A percentile compares a stretch with the other conserved stretches of the same genome.
These are phyloP conservation scores for Groenewaldozyma tartarivorans DNA, from an alignment of 805 yeast species.

Conservation along the genomic window DNA sequence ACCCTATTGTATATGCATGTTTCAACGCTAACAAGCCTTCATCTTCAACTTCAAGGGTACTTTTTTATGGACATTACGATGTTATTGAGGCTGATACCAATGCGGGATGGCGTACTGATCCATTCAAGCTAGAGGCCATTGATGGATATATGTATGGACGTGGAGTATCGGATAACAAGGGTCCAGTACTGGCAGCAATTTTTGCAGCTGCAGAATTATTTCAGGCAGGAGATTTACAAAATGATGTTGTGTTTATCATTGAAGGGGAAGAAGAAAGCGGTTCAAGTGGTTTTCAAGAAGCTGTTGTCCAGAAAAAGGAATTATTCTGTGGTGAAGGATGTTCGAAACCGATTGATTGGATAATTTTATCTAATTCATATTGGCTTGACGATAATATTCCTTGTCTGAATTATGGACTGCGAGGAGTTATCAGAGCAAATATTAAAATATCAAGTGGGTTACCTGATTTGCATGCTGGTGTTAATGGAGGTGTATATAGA, in stretches of 20 bases:
- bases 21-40: constrained; percentile 32
- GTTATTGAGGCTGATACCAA: constrained; percentile 69
- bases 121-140: constrained; percentile 62
- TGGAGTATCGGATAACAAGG: constrained; percentile 92
- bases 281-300: constrained; percentile 70
- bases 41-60: constrained; percentile 29
- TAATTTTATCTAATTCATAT: constrained; percentile 78
- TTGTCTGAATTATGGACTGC: constrained; percentile 84
- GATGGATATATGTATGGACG: constrained; percentile 86
- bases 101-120: constrained; percentile 66
- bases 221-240: constrained; percentile 40
- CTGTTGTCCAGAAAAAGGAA: constrained; percentile 40
- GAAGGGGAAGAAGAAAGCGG: constrained; percentile 98
- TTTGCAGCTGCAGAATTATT: constrained; percentile 73
- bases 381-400: constrained; percentile 90
- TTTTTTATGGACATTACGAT: constrained; percentile 96
- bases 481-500: constrained; percentile 82
- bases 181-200: constrained; percentile 80
- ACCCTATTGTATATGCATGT: constrained; percentile 75
- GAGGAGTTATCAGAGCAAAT: constrained; percentile 83
- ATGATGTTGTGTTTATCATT: constrained; percentile 72
- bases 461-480: constrained; percentile 93
- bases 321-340: constrained; percentile 27
- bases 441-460: constrained; percentile 59
- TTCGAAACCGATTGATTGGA: constrained; percentile 72